These are phyloP conservation scores for Viridothelium virens DNA, from an alignment of 495 filamentous ascomycete species.

Conservation along the genomic window DNA sequence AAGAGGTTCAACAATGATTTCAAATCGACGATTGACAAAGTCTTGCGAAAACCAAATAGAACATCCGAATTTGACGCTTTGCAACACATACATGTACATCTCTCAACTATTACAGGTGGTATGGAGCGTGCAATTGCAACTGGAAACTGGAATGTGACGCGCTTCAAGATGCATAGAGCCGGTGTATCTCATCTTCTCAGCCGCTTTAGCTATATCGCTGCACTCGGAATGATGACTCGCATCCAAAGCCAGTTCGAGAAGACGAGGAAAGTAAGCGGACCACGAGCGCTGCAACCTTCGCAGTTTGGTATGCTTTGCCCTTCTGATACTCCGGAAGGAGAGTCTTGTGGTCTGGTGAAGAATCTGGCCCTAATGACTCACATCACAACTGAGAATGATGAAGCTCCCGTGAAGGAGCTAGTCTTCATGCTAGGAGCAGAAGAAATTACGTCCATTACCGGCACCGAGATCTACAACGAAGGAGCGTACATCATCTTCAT, in stretches of 20 bases:
- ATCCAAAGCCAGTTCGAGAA: conserved; percentile 99
- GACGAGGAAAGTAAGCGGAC: conserved; percentile 89
- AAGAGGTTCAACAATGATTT: conserved; percentile 84
- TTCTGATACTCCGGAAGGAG: conserved; percentile 95
- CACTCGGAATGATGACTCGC: conserved; percentile 99
- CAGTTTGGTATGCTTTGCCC: conserved; percentile 97
- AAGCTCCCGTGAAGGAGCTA: conserved; percentile 73
- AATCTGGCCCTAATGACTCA: conserved; percentile 99
- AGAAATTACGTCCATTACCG: conserved; percentile 62
- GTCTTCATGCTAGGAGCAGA: conserved; percentile 73
- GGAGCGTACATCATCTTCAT: conserved; percentile 88
- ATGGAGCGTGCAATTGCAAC: conserved; percentile 92
- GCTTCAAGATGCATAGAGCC: conserved; percentile 96
- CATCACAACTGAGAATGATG: conserved; percentile 91
- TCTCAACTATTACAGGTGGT: conserved; percentile 74
- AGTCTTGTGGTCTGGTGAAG: conserved; percentile 95
- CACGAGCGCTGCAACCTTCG: conserved; percentile 89
- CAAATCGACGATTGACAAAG: conserved; percentile 86
- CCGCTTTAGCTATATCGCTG: conserved; percentile 90
- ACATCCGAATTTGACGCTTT: conserved; percentile 80
- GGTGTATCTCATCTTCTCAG: conserved; percentile 96
- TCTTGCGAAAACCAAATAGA: conserved; percentile 79
- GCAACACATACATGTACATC: conserved; percentile 65
- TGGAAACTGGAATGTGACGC: conserved; percentile 93
- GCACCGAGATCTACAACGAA: conserved; percentile 70